These are phyloP conservation scores for Ustanciosporium gigantosporum DNA, from an alignment of 1,284 basidiomycete species.

Conservation along the genomic window DNA sequence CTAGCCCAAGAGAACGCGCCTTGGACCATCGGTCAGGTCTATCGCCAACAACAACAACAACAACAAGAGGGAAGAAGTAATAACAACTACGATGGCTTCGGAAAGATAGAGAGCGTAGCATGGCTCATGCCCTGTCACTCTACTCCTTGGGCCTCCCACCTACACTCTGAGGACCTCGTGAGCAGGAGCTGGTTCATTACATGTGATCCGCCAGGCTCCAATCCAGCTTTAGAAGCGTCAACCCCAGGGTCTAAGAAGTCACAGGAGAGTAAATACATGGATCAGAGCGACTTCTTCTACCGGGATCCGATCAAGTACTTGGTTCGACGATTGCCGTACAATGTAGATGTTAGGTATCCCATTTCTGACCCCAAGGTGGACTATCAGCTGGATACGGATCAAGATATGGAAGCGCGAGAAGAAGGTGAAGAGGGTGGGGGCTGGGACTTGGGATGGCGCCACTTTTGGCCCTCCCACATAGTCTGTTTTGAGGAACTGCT, in stretches of 20 bases:
- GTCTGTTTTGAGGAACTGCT: constrained; percentile 78
- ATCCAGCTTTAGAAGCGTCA: neutral
- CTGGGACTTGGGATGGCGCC: constrained; percentile 65
- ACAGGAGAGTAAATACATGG: constrained; percentile 67
- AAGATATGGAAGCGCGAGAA: no score
- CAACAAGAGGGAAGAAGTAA: neutral
- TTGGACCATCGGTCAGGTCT: constrained; percentile 21
- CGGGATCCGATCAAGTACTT: constrained; percentile 73
- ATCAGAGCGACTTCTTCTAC: constrained; percentile 86
- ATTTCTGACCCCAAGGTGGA: constrained; percentile 17
- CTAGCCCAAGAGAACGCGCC: constrained; percentile 39
- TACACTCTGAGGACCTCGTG: constrained; percentile 67
- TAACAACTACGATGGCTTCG: constrained; percentile 51
- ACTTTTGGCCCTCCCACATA: constrained; percentile 79
- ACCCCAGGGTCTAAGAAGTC: no score
- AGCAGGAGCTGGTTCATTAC: constrained; percentile 46
- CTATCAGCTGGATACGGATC: neutral
- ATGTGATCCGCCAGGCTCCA: constrained; percentile 26
- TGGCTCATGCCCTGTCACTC: constrained; percentile 97
- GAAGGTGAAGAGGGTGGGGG: neutral
- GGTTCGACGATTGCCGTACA: constrained; percentile 68
- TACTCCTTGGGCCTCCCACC: constrained; percentile 88
- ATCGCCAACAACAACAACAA: constrained; percentile 10
- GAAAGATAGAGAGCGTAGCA: constrained; percentile 68
- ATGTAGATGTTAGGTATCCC: constrained; percentile 71